Percentiles rank a stretch among this genome's conserved stretches.
phyloP scores from a whole-genome alignment of 108 stramenopile species.

The Seminavis robusta region DNA sequence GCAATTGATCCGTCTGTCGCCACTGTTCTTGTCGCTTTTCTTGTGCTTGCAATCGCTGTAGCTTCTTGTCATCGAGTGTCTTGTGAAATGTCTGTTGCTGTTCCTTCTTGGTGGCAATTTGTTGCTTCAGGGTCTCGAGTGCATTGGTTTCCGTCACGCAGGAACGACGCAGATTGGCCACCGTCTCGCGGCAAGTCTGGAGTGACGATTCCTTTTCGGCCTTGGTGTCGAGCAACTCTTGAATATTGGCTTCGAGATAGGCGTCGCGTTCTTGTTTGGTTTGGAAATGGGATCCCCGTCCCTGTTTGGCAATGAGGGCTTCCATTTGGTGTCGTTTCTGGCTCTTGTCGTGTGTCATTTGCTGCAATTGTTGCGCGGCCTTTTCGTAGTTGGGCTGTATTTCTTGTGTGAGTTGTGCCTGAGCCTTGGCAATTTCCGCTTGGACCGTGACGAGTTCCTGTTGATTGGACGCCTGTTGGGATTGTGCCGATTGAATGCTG shows the following conservation, averaged over 20 bases:
- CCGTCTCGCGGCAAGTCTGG: conserved; percentile 47
- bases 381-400: conserved; percentile 68
- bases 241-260: conserved; percentile 59
- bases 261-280: conserved; percentile 84
- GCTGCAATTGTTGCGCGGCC: conserved; percentile 36
- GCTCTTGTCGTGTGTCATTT: conserved; percentile 57
- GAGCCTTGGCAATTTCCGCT: conserved; percentile 43
- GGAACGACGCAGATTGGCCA: conserved; percentile 57
- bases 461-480: conserved; percentile 49
- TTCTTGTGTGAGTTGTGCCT: conserved; percentile 39
- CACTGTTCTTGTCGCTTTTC: conserved; percentile 78
- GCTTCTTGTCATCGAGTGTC: conserved; percentile 64
- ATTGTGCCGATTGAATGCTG: conserved; percentile 42
- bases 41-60: conserved; percentile 56
- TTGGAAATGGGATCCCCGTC: conserved; percentile 83
- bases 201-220: conserved; percentile 58
- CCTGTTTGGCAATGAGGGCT: conserved; percentile 89
- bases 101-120: conserved; percentile 43
- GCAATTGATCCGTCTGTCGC: conserved; percentile 59
- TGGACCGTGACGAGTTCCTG: conserved; percentile 52
- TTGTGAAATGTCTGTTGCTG: conserved; percentile 45
- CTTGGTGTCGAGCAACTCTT: conserved; percentile 51
- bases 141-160: conserved; percentile 25
- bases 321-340: conserved; percentile 63
- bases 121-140: conserved; percentile 36